phyloP scores from a whole-genome alignment of 768 basidiomycete genomes.

The Suillus occidentalis region DNA sequence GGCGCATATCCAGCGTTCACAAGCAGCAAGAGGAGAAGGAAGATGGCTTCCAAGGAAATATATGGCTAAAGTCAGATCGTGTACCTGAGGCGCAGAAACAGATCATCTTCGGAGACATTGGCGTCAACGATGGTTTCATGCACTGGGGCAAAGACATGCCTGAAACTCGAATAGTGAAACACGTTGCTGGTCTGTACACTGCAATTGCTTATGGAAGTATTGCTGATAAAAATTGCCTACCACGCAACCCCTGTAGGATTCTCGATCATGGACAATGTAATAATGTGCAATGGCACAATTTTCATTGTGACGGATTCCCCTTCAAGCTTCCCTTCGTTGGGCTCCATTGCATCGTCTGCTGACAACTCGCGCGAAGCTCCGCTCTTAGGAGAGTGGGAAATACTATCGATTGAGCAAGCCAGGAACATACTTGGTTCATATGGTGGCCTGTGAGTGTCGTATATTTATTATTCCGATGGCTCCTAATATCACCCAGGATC shows the following conservation, averaged over 20 bases:
- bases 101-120: slow-evolving; percentile 23
- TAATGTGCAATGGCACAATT: slow-evolving; percentile 68
- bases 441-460: slow-evolving; percentile 50
- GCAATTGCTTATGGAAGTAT: neutral
- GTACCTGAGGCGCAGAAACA: slow-evolving; percentile 27
- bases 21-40: slow-evolving; percentile 42
- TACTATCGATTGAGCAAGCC: slow-evolving; percentile 54
- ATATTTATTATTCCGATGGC: neutral
- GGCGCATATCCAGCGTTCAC: slow-evolving; percentile 53
- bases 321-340: slow-evolving; percentile 56
- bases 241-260: slow-evolving; percentile 51
- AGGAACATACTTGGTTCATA: slow-evolving; percentile 46
- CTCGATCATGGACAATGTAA: slow-evolving; percentile 81
- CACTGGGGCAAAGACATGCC: slow-evolving; percentile 61
- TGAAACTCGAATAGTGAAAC: slow-evolving; percentile 53
- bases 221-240: slow-evolving; percentile 8
- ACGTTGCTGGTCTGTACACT: slow-evolving; percentile 57
- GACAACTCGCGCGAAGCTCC: slow-evolving; percentile 37
- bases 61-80: slow-evolving; percentile 41
- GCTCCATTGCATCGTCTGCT: slow-evolving; percentile 46
- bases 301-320: slow-evolving; percentile 73
- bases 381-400: slow-evolving; percentile 56
- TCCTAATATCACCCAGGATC: slow-evolving; percentile 40
- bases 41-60: slow-evolving; percentile 37
- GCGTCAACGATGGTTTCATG: slow-evolving; percentile 53